Evolutionary conservation across 306 rosid genomes (phyloP).

Genomic region (Astragalus membranaceus): DNA sequence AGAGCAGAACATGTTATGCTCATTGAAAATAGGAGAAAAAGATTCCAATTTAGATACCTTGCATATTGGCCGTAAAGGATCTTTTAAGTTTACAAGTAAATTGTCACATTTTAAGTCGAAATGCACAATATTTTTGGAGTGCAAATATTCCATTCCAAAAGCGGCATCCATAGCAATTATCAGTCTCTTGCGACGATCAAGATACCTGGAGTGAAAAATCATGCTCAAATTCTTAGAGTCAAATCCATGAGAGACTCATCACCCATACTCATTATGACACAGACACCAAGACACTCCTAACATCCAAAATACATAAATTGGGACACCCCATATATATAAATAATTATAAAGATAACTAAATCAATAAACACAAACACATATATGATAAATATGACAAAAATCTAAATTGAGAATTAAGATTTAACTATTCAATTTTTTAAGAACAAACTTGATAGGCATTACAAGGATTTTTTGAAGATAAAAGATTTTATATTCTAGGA

Average conservation of each 20-base stretch:
- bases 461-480: too few species aligned
- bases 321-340: too few species aligned
- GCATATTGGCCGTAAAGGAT: slow-evolving; percentile 81
- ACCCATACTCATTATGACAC: not conserved
- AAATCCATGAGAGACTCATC: slow-evolving; percentile 9
- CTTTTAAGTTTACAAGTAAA: slow-evolving; percentile 82
- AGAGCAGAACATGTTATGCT: not conserved
- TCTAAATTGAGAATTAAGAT: too few species aligned
- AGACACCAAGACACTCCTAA: too few species aligned
- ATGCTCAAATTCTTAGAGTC: not conserved
- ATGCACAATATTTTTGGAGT: slow-evolving; percentile 82
- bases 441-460: too few species aligned
- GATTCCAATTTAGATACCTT: slow-evolving; percentile 41
- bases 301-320: too few species aligned
- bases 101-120: slow-evolving; percentile 92
- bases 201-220: slow-evolving; percentile 40
- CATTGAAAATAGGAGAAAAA: not conserved
- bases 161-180: slow-evolving; percentile 96
- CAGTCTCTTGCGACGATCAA: slow-evolving; percentile 82
- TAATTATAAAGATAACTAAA: too few species aligned
- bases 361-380: too few species aligned
- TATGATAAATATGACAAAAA: too few species aligned
- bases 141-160: slow-evolving; percentile 94
- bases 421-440: too few species aligned
- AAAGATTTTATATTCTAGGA: too few species aligned